Base-by-base conservation (phyloP, 148 eudicot species). In the Fagopyrum homotropicum region DNA sequence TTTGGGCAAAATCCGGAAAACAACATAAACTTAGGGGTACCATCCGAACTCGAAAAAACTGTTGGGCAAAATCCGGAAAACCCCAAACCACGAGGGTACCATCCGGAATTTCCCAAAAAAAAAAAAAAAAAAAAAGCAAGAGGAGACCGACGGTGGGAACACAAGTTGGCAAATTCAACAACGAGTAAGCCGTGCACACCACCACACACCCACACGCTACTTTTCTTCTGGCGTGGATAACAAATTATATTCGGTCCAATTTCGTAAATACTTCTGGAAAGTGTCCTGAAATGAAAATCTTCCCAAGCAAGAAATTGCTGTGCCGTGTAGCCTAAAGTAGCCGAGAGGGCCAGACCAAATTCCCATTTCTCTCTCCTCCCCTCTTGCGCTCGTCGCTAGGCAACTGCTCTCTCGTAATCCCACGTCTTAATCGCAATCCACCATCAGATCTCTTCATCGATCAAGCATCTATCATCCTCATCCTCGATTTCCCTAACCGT, bases 401-500 rank as follows among this genome's bases (percentile, higher is more conserved):
- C 74, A 72, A 72, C 74, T 72, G 74, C 74, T 72, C 72, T 40
- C 72, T 11, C 47, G 47, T 69, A 17, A n/a, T 49, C 74, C 52
- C 55, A 45, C 54, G 55, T 46, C 51, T 12, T 8, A 47, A 72
- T 72, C 74, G 17, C 52, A 72, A 72, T 72, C 74, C 15, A 17
- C 16, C 29, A 52, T 49, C 74, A 72, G 55, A 72, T 72, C 74
- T 72, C 74, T 72, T 66, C 71, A 35, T 66, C 17, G 54, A 71
- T 71, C 8, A 46, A 52, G 51, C 35, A 47, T 72, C 55, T 46
- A 12, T 45, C 54, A 0, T 70, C 73, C 17, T 7, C 73, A 11
- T 70, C 49, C 55, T 72, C 7, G 55, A 6, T 72, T 72, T 72
- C 2, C 29, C 43, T 17, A 72, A 72, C 55, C 55, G 6, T 45